A percentile compares a stretch with the other conserved stretches of the same genome.
phyloP scores from a whole-genome alignment of 2,329 filamentous ascomycete species.

The Aspergillus fumigatus region DNA sequence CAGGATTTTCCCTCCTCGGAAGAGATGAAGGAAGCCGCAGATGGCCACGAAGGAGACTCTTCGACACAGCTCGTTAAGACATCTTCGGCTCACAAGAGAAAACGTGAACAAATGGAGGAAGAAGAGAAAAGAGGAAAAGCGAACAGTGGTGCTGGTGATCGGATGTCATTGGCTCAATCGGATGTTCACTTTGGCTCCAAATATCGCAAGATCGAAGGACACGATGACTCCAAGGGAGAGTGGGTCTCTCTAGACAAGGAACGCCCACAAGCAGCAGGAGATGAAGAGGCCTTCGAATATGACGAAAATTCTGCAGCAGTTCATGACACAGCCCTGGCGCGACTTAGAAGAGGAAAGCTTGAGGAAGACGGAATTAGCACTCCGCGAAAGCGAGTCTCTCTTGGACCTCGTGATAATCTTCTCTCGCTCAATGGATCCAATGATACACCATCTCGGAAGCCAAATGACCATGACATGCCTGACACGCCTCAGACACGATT shows the following conservation, averaged over 20 bases:
- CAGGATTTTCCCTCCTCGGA: conserved; percentile 56
- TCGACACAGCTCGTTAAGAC: conserved; percentile 19
- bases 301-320: conserved; percentile 28
- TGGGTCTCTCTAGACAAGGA: conserved; percentile 32
- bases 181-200: conserved; percentile 43
- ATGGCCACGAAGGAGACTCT: conserved; percentile 20
- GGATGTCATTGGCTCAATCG: conserved; percentile 43
- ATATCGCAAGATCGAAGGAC: conserved; percentile 45
- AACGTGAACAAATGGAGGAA: conserved; percentile 35
- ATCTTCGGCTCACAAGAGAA: conserved; percentile 36
- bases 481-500: conserved; percentile 19
- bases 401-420: conserved; percentile 10
- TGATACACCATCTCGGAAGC: conserved; percentile 13
- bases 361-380: conserved; percentile 16
- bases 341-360: conserved; percentile 24
- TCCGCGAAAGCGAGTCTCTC: conserved; percentile 14
- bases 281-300: conserved; percentile 31
- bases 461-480: background rate
- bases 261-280: conserved; percentile 19
- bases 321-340: conserved; percentile 30
- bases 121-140: conserved; percentile 39
- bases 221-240: conserved; percentile 32
- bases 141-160: conserved; percentile 55
- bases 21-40: conserved; percentile 18
- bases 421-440: conserved; percentile 13